These are phyloP conservation scores for Hymenoscyphus repandus DNA, from an alignment of 2,329 filamentous ascomycete species.

Conservation along the genomic window DNA sequence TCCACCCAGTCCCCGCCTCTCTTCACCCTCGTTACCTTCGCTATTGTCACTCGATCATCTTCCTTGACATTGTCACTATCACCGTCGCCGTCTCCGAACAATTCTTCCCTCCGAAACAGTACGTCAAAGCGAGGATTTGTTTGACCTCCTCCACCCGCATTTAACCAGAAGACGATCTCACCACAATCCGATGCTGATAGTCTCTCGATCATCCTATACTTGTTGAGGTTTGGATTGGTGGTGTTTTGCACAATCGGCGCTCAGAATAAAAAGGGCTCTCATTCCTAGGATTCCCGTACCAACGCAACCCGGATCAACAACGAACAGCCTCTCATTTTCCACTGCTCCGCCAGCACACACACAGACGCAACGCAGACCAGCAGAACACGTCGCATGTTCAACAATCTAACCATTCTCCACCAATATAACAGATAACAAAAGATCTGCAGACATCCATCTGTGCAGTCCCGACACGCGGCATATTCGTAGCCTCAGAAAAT, in stretches of 20 bases:
- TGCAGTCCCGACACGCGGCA: background rate
- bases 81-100: too few species aligned
- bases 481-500: constrained; percentile 14
- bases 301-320: background rate
- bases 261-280: background rate
- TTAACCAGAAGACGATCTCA: too few species aligned
- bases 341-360: background rate
- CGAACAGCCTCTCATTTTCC: background rate
- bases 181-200: too few species aligned
- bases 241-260: too few species aligned
- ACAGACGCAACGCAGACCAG: background rate
- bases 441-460: background rate
- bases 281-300: background rate
- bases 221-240: too few species aligned
- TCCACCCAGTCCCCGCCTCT: background rate
- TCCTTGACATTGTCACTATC: too few species aligned
- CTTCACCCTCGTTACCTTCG: background rate
- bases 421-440: constrained; percentile 1
- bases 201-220: too few species aligned
- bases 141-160: too few species aligned
- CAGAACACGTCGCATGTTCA: background rate
- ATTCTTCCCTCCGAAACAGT: too few species aligned
- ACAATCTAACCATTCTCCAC: constrained; percentile 11
- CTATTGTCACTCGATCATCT: background rate
- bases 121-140: too few species aligned